These are phyloP conservation scores for Hypoxylon sp. DNA, from an alignment of 2,329 filamentous ascomycete species.

Conservation along the genomic window DNA sequence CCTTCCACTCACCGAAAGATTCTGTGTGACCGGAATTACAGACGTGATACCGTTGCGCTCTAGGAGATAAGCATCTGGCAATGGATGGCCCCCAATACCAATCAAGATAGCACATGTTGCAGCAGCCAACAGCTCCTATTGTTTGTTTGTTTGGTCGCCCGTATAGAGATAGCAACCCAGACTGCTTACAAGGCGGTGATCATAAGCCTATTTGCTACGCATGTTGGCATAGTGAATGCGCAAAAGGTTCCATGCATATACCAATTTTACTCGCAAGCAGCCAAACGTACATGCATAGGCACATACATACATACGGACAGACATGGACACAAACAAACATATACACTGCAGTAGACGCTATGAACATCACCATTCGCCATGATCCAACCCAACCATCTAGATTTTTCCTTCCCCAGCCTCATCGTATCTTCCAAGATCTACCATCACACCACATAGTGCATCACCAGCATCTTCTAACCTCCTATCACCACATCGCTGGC, in stretches of 20 bases:
- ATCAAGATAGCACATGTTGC: neutral
- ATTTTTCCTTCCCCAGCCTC: neutral
- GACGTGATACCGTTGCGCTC: too few relatives aligned
- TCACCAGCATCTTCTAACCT: neutral
- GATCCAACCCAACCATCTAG: neutral
- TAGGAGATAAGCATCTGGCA: neutral
- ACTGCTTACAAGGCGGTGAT: neutral
- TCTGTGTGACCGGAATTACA: neutral
- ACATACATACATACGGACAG: neutral
- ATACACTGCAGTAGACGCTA: neutral
- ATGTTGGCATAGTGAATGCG: neutral
- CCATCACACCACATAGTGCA: neutral
- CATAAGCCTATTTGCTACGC: neutral
- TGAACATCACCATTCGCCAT: neutral
- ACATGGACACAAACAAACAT: neutral
- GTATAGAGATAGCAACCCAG: neutral
- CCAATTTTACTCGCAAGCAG: neutral
- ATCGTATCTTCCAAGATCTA: neutral
- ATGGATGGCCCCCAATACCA: neutral
- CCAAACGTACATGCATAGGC: neutral
- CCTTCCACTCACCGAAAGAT: conserved; percentile 2
- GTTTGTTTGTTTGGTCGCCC: neutral
- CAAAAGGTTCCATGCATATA: neutral
- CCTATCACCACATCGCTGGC: neutral
- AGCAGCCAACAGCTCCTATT: neutral